These are phyloP conservation scores for Psilocybe cubensis DNA, from an alignment of 768 basidiomycete species.

Conservation along the genomic window DNA sequence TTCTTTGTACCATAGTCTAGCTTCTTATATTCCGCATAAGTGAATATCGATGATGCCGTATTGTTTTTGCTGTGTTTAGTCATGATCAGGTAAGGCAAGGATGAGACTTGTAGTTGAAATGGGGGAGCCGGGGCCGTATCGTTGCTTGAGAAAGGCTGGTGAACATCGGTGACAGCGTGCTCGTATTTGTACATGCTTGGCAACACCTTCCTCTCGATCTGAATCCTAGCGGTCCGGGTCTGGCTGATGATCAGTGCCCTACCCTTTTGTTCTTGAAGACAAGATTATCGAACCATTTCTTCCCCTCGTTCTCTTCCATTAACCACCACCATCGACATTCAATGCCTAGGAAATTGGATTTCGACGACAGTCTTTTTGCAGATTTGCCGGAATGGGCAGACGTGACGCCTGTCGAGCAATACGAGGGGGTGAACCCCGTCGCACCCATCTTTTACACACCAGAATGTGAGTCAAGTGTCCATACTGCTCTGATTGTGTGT, in stretches of 20 bases:
- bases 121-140: not conserved
- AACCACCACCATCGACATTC: not conserved
- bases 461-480: constrained; percentile 68
- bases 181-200: constrained; percentile 2
- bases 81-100: constrained; percentile 43
- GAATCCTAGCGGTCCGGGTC: not conserved
- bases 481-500: not conserved
- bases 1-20: constrained; percentile 84
- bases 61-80: constrained; percentile 93
- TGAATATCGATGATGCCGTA: constrained; percentile 87
- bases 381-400: constrained; percentile 81
- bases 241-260: not conserved
- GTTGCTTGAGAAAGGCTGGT: not conserved
- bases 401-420: constrained; percentile 77
- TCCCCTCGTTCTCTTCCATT: not conserved
- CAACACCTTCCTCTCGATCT: not conserved
- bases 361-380: constrained; percentile 46
- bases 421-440: constrained; percentile 76
- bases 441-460: constrained; percentile 91
- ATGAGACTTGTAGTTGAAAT: not conserved
- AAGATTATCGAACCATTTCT: constrained; percentile 1
- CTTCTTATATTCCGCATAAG: constrained; percentile 87
- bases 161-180: not conserved
- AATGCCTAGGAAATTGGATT: constrained; percentile 7
- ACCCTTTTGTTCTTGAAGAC: constrained; percentile 11